Base-by-base conservation (phyloP, 306 rosid genomes). In the Bauhinia variegata region DNA sequence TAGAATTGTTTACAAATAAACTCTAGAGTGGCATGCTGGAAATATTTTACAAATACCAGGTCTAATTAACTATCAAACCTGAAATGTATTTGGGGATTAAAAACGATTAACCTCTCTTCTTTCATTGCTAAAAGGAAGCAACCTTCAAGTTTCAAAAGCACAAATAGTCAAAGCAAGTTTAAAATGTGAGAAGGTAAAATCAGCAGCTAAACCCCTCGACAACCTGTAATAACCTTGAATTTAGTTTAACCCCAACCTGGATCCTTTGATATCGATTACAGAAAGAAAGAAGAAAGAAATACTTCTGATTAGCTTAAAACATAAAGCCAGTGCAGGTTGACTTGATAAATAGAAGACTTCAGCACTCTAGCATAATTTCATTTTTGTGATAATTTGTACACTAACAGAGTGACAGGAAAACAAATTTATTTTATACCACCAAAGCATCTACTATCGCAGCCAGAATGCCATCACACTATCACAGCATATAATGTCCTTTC, bases 11-110 rank as follows among this genome's bases (percentile, higher is more conserved):
- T 63, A 33, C 59, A 8, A 14, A 18, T 34, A 13, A 69, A 54
- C 53, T 48, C 6, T 15, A 19, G 57, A 51, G 37, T 46, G 14
- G 38, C 54, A 17, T 33, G 52, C 16, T 63, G 60, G 54, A 55
- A 67, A 42, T 42, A 5, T 17, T 55, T 47, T 36, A 8, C 19
- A n/a, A 32, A 39, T 9, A 67, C 18, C 39, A 68, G 36, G 73
- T 57, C 60, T 60, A 1, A 5, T 12, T 58, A 28, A 63, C 62
- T 6, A 30, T 55, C 13, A 39, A 58, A 37, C 47, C 37, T 75
- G 78, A 79, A 64, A 10, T 72, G 30, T n/a, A 42, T 38, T 13
- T 39, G 19, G 54, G 48, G 16, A 9, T 53, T 32, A 38, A 33
- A 28, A 32, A 48, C 49, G 55, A 68, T 15, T 43, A 7, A 63